Evolutionary conservation across 2,329 filamentous ascomycete species (phyloP).

Genomic region (Epichloe scottii): DNA sequence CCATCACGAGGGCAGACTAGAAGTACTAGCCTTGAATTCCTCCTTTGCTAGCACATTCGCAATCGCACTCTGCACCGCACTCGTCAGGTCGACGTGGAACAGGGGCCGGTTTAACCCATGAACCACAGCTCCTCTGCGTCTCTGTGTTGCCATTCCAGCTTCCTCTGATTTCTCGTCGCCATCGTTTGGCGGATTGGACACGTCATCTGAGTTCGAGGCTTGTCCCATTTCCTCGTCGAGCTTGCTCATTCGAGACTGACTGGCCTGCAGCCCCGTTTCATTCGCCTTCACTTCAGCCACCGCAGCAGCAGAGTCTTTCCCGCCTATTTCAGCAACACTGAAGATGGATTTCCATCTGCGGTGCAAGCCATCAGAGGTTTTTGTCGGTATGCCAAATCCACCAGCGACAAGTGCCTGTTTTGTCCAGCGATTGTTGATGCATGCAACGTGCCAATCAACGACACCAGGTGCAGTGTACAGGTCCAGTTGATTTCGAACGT

Average conservation of each 20-base stretch:
- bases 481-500: conserved; percentile 89
- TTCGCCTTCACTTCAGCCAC: conserved; percentile 53
- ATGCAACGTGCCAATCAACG: conserved; percentile 95
- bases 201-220: conserved; percentile 7
- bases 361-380: conserved; percentile 30
- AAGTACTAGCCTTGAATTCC: conserved; percentile 15
- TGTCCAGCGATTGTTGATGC: conserved; percentile 81
- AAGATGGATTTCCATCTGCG: conserved; percentile 90
- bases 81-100: conserved; percentile 88
- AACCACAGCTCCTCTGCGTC: conserved; percentile 50
- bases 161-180: conserved; percentile 28
- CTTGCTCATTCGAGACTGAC: conserved; percentile 3
- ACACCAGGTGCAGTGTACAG: conserved; percentile 65
- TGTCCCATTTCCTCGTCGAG: conserved; percentile 27
- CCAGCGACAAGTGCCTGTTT: conserved; percentile 79
- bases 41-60: conserved; percentile 55
- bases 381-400: conserved; percentile 75
- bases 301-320: conserved; percentile 55
- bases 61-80: conserved; percentile 76
- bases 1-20: background rate
- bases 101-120: conserved; percentile 81
- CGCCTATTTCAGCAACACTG: conserved; percentile 76
- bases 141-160: conserved; percentile 11
- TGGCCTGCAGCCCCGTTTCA: conserved; percentile 19
- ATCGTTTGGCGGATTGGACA: conserved; percentile 11